A percentile compares a stretch with the other conserved stretches of the same genome.
These are phyloP conservation scores for Blastocystis sp. DNA, from an alignment of 352 stramenopile species.

Conservation along the genomic window DNA sequence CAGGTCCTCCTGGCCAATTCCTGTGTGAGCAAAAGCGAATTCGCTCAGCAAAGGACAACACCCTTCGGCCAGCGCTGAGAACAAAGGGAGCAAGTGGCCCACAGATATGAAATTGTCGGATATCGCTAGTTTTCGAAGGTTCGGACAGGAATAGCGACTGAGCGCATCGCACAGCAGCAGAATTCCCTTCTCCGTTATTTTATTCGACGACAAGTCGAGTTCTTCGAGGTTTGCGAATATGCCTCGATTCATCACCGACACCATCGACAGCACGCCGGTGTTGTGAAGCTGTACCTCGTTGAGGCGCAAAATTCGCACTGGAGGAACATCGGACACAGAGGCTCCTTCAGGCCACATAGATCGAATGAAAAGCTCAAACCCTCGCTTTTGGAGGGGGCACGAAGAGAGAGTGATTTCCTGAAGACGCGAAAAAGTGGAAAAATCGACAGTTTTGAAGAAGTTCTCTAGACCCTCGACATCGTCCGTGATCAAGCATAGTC, in stretches of 20 bases:
- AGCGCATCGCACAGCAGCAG: background rate
- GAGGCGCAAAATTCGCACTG: background rate
- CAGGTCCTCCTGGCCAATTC: slow-evolving; percentile 22
- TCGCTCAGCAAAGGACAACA: slow-evolving; percentile 24
- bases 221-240: slow-evolving; percentile 32
- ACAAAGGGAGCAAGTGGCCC: background rate
- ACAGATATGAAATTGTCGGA: slow-evolving; percentile 29
- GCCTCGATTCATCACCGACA: background rate
- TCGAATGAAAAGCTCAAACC: slow-evolving; percentile 39
- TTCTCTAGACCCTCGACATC: slow-evolving; percentile 40
- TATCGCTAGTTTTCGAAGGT: background rate
- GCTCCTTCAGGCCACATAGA: slow-evolving; percentile 47
- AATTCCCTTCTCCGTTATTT: slow-evolving; percentile 32
- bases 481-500: background rate
- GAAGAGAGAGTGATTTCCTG: background rate
- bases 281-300: background rate
- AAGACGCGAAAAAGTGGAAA: slow-evolving; percentile 14
- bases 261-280: background rate
- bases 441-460: slow-evolving; percentile 59
- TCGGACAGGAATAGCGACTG: background rate
- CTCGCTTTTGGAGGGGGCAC: slow-evolving; percentile 19
- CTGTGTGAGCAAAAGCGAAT: slow-evolving; percentile 39
- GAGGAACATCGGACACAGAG: background rate
- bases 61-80: background rate
- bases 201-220: slow-evolving; percentile 49